These are phyloP conservation scores for Rhododendron simsii DNA, from an alignment of 148 eudicot species.

Conservation along the genomic window DNA sequence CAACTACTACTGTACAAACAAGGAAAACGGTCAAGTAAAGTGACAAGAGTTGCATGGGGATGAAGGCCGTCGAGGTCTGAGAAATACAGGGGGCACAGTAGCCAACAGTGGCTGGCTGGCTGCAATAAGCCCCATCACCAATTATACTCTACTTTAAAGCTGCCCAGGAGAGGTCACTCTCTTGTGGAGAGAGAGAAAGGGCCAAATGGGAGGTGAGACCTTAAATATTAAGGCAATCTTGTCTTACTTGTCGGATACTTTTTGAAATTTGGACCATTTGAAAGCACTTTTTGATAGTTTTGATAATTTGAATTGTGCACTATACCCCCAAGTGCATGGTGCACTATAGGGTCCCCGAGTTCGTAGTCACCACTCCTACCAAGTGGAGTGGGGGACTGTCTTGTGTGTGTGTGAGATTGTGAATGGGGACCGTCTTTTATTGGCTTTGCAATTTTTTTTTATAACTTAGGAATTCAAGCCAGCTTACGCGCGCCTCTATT, in stretches of 20 bases:
- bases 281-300: no score
- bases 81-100: background rate
- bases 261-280: no score
- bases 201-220: background rate
- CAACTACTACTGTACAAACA: background rate
- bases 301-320: no score
- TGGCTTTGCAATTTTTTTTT: background rate
- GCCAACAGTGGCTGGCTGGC: background rate
- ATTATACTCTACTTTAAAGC: background rate
- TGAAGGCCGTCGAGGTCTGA: background rate
- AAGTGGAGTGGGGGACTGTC: background rate
- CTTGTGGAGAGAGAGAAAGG: background rate
- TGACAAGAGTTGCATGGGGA: background rate
- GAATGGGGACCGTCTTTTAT: background rate
- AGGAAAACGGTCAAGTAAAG: background rate
- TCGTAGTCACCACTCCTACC: background rate
- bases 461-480: fast-evolving
- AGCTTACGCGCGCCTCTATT: no score
- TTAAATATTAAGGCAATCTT: background rate
- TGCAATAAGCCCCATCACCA: background rate
- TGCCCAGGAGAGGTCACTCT: background rate
- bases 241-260: no score
- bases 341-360: no score
- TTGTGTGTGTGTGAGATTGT: no score
- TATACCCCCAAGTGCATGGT: no score